Conservation (phyloP, 345 rosid species). For the Xanthoceras sorbifolium region DNA sequence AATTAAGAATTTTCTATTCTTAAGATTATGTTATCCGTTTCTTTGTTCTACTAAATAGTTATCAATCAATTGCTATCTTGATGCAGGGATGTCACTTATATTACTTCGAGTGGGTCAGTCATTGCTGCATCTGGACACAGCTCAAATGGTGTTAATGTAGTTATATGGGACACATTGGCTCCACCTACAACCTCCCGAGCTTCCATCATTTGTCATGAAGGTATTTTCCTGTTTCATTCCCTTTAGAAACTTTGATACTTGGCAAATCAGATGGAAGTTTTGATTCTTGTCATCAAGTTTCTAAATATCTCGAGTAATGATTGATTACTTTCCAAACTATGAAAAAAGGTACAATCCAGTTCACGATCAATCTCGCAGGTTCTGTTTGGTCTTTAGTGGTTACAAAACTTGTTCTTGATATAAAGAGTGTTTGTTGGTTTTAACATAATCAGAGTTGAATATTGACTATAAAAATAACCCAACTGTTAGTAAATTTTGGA, state of each 20-base stretch:
- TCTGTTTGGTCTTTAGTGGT: not conserved
- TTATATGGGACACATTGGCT: conserved; percentile 94
- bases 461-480: not conserved
- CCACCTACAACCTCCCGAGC: conserved; percentile 88
- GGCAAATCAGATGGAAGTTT: conserved; percentile 3
- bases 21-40: conserved; percentile 1
- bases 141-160: conserved; percentile 78
- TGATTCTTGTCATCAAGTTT: conserved; percentile 1
- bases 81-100: conserved; percentile 83
- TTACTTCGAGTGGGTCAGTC: conserved; percentile 88
- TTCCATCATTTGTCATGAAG: conserved; percentile 85
- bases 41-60: not conserved
- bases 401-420: not conserved
- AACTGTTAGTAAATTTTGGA: not conserved
- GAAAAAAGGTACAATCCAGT: not conserved
- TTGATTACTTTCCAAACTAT: not conserved
- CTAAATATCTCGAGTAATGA: not conserved
- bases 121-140: conserved; percentile 85
- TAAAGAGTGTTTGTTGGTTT: not conserved
- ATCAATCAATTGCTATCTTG: conserved; percentile 19
- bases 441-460: not conserved
- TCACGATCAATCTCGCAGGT: not conserved
- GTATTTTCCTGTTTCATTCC: conserved; percentile 31
- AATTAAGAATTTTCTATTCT: not conserved
- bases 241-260: not conserved